Evolutionary conservation across 495 filamentous ascomycete species (phyloP).

Genomic region (Neurospora sp.): DNA sequence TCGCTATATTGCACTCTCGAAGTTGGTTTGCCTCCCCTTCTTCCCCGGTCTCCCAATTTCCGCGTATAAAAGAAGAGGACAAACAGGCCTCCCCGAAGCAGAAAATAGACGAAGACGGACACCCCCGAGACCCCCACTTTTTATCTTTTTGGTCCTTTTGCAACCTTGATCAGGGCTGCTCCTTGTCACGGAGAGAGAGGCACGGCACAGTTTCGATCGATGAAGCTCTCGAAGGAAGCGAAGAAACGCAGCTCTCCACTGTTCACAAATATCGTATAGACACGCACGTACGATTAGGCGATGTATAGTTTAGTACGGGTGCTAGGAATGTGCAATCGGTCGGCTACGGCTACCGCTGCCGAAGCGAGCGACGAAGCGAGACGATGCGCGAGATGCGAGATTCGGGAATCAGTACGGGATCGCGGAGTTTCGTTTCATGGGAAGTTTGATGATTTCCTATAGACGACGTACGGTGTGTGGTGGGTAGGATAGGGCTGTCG

Average conservation of each 20-base stretch:
- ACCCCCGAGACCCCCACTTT: not conserved
- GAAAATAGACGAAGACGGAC: not conserved
- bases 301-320: not conserved
- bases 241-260: not conserved
- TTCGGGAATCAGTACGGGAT: not conserved
- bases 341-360: not conserved
- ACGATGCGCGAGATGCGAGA: not conserved
- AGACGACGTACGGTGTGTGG: not conserved
- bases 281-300: not conserved
- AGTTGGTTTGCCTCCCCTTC: not conserved
- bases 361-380: not conserved
- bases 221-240: not conserved
- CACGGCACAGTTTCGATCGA: not conserved
- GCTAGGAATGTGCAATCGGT: not conserved
- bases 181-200: not conserved
- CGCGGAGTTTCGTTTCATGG: not conserved
- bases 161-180: not conserved
- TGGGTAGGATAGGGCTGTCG: not conserved
- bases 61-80: not conserved
- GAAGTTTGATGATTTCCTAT: not conserved
- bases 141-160: not conserved
- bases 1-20: not conserved
- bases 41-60: not conserved
- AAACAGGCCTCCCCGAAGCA: not conserved
- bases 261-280: not conserved